Base-by-base conservation (phyloP, 108 stramenopile genomes). In the Seminavis robusta region DNA sequence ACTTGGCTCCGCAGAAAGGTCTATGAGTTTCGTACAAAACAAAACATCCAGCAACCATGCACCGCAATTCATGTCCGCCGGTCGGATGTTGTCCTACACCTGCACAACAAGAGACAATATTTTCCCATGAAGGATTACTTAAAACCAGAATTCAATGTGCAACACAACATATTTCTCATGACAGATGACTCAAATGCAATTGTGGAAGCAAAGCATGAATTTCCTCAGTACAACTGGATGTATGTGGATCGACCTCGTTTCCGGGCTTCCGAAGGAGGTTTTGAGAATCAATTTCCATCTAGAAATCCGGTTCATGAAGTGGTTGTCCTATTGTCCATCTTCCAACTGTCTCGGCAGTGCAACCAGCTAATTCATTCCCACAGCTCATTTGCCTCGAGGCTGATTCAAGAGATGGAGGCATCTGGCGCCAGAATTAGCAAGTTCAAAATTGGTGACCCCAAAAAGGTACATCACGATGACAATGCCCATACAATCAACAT, bases 181-280 rank as follows among this genome's bases (percentile, higher is more conserved):
- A 61, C 67, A 21, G 67, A 69, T 32, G 67, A 69, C 53, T 37
- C 32, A 9, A 69, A 69, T 54, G 61, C 67, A 36, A 69, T 69
- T 34, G 59, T 24, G 11, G 67, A 69, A 54, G 67, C 51, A 9
- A 31, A n/a, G n/a, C n/a, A n/a, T n/a, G n/a, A 61, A 40, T 55
- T 28, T 36, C 52, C 19, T 33, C 39, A 33, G 13, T 52, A 52
- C 19, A 30, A 51, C 17, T 67, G 65, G 65, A 60, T 59, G 58
- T 69, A 50, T 54, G 24, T 69, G 8, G 23, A 61, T 53, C 59
- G 67, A 4, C 29, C 40, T 13, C 50, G 59, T 6, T 47, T 46
- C 30, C 30, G 33, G n/a, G 67, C 58, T 8, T 25, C 31, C 26
- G 43, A 52, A 36, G 60, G 59, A 21, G 67, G 60, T 10, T 69